A percentile compares a stretch with the other conserved stretches of the same genome.
Evolutionary conservation across 2,329 filamentous ascomycete genomes (phyloP).

Genomic region (Diplodia seriata): DNA sequence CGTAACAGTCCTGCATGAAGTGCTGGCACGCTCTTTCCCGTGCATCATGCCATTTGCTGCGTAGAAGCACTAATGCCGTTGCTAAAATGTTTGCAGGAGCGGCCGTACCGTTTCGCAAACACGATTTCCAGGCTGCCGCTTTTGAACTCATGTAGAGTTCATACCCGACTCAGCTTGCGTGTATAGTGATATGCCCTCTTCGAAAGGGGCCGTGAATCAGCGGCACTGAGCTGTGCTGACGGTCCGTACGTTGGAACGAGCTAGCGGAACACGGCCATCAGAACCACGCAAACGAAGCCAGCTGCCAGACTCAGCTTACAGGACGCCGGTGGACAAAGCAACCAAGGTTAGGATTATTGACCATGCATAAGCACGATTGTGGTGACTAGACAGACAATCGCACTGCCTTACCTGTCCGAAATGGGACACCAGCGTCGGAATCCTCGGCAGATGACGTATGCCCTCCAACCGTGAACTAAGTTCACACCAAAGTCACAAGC

Average conservation of each 20-base stretch:
- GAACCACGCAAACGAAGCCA: background rate
- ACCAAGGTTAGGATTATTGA: background rate
- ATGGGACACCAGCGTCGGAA: background rate
- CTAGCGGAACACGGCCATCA: background rate
- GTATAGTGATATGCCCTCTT: no score
- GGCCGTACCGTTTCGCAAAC: background rate
- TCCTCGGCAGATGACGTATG: conserved; percentile 8
- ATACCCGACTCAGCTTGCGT: no score
- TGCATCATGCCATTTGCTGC: background rate
- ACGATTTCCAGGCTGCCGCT: background rate
- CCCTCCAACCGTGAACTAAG: background rate
- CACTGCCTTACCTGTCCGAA: no score
- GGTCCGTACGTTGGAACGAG: background rate
- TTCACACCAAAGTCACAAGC: background rate
- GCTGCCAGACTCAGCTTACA: background rate
- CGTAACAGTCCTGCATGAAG: background rate
- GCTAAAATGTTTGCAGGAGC: background rate
- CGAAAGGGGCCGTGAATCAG: no score
- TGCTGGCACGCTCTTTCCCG: background rate
- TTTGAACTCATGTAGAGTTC: background rate
- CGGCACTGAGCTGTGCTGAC: background rate
- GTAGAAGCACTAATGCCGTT: background rate
- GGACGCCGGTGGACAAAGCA: background rate
- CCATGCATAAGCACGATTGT: background rate
- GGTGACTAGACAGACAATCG: background rate